A percentile compares a stretch with the other conserved stretches of the same genome.
phyloP scores from a whole-genome alignment of 805 yeast species.

The Myxozyma neotropica region DNA sequence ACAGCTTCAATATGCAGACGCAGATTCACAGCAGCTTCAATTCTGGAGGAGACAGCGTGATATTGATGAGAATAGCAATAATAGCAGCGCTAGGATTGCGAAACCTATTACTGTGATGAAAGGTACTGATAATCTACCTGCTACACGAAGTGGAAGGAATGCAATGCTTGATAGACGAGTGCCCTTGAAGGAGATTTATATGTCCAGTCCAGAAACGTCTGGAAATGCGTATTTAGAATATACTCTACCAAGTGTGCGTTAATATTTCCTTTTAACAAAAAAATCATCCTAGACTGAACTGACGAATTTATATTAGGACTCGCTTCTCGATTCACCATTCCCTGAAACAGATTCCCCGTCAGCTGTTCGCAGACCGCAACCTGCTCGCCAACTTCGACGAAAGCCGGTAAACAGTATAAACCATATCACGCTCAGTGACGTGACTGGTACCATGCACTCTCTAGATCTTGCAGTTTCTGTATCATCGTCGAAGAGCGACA shows the following conservation, averaged over 20 bases:
- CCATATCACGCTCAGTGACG: neutral
- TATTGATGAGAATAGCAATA: too few relatives aligned
- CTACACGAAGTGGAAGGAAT: neutral
- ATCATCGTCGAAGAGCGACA: too few relatives aligned
- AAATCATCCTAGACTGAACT: neutral
- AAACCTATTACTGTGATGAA: neutral
- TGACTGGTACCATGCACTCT: neutral
- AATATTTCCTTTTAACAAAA: neutral
- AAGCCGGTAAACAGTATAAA: neutral
- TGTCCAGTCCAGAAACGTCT: constrained; percentile 31
- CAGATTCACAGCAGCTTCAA: too few relatives aligned
- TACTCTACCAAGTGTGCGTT: constrained; percentile 14
- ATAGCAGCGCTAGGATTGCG: too few relatives aligned
- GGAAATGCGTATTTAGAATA: constrained; percentile 26
- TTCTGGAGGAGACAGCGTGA: too few relatives aligned
- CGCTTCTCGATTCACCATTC: neutral
- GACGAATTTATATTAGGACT: neutral
- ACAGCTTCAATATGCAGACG: too few relatives aligned
- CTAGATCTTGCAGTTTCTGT: neutral
- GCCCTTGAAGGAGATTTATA: constrained; percentile 23
- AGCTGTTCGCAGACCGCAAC: neutral
- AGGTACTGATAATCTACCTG: neutral
- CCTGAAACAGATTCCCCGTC: neutral
- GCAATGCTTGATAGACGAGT: constrained; percentile 10
- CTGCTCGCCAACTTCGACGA: neutral